Percentiles rank a stretch among this genome's conserved stretches.
These are phyloP conservation scores for Pseudognaphalium luteoalbum DNA, from an alignment of 129 eudicot genomes.

Conservation along the genomic window DNA sequence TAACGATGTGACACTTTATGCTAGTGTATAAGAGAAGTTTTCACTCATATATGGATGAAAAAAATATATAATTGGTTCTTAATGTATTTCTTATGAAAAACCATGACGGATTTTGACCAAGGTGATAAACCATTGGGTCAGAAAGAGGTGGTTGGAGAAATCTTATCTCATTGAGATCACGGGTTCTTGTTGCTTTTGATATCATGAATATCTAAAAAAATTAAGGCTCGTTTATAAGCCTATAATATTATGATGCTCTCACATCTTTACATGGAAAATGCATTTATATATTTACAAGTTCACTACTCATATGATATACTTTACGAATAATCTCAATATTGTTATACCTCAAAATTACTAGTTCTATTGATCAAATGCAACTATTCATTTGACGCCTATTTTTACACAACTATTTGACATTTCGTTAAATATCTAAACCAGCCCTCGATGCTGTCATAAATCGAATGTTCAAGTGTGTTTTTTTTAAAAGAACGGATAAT, in stretches of 20 bases:
- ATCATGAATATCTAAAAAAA: not conserved
- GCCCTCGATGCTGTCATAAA: slow-evolving; percentile 6
- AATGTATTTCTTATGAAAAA: not conserved
- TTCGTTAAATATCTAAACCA: not conserved
- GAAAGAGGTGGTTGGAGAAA: slow-evolving; percentile 2
- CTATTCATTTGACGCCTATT: not conserved
- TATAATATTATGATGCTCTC: too few relatives aligned
- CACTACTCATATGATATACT: too few relatives aligned
- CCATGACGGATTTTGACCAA: not conserved
- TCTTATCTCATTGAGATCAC: not conserved
- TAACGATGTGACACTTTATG: too few relatives aligned
- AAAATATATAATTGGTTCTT: not conserved
- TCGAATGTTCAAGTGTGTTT: not conserved
- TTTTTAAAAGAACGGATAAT: too few relatives aligned
- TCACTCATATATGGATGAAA: not conserved
- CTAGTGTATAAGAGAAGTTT: not conserved
- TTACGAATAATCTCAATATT: too few relatives aligned
- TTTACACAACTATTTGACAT: not conserved
- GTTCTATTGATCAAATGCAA: too few relatives aligned
- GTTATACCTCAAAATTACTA: too few relatives aligned
- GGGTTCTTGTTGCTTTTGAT: not conserved
- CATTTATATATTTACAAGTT: too few relatives aligned
- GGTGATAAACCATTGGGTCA: slow-evolving; percentile 3
- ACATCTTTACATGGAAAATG: too few relatives aligned
- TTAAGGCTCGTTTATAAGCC: not conserved